phyloP scores from a whole-genome alignment of 352 stramenopile genomes.

The Globisporangium perplexum region DNA sequence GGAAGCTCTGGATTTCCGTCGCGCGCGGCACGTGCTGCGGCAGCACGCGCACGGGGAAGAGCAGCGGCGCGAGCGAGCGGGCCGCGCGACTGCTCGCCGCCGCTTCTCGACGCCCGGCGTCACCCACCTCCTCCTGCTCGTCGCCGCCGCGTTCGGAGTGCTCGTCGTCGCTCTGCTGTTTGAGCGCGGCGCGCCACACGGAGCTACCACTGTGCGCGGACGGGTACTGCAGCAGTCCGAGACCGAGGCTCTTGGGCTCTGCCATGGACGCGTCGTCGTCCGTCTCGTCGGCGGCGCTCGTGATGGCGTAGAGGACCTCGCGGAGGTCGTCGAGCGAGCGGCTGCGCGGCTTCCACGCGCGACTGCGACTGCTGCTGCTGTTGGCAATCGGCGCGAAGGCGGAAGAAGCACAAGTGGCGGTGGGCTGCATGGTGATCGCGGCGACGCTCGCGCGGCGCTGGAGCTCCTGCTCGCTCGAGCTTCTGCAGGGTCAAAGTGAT shows the following conservation, averaged over 20 bases:
- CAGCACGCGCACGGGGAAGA: constrained; percentile 36
- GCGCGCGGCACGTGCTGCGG: constrained; percentile 49
- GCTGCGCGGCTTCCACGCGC: neutral
- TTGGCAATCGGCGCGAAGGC: neutral
- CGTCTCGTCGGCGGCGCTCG: neutral
- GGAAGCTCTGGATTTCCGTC: constrained; percentile 45
- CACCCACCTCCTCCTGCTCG: neutral
- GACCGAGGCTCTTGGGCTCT: neutral
- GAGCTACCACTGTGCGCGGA: neutral
- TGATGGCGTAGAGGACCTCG: neutral
- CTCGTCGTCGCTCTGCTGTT: neutral
- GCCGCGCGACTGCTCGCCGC: constrained; percentile 19
- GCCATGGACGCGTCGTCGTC: neutral
- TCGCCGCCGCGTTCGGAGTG: too few relatives aligned
- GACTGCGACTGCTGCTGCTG: neutral
- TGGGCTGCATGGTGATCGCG: neutral
- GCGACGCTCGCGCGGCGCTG: neutral
- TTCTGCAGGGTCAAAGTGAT: too few relatives aligned
- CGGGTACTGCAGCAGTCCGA: constrained; percentile 5
- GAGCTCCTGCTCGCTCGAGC: too few relatives aligned
- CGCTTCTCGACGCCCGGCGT: constrained; percentile 7
- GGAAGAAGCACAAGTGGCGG: neutral
- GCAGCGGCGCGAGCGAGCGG: constrained; percentile 28
- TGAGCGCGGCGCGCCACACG: neutral
- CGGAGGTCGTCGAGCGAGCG: neutral